Evolutionary conservation across 768 basidiomycete species (phyloP).

Genomic region (Suillus variegatus): DNA sequence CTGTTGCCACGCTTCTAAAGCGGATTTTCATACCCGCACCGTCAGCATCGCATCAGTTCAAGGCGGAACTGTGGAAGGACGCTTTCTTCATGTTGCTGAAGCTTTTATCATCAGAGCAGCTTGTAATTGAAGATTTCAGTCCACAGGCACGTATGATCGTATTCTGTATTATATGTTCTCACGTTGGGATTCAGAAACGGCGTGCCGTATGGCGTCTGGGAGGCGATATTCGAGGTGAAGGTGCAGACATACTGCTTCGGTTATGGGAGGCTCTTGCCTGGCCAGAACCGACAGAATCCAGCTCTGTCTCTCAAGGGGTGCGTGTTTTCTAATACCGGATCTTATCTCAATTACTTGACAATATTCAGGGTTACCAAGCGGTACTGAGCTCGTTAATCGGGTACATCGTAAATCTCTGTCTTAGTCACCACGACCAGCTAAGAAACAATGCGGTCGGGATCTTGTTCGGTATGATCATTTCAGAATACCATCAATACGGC

Average conservation of each 20-base stretch:
- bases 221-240: slow-evolving; percentile 93
- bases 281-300: slow-evolving; percentile 56
- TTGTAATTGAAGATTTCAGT: slow-evolving; percentile 93
- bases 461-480: slow-evolving; percentile 93
- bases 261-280: slow-evolving; percentile 88
- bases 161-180: slow-evolving; percentile 7
- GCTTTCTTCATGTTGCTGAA: slow-evolving; percentile 81
- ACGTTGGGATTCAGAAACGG: slow-evolving; percentile 63
- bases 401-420: slow-evolving; percentile 86
- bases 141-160: slow-evolving; percentile 64
- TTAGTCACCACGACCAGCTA: slow-evolving; percentile 93
- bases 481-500: slow-evolving; percentile 82
- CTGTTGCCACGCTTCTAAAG: slow-evolving; percentile 75
- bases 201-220: slow-evolving; percentile 96
- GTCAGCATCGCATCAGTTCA: slow-evolving; percentile 65
- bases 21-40: slow-evolving; percentile 77
- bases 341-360: background rate
- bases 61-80: slow-evolving; percentile 77
- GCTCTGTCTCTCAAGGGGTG: slow-evolving; percentile 65
- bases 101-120: slow-evolving; percentile 84
- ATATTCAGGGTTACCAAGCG: slow-evolving; percentile 75
- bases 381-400: slow-evolving; percentile 84
- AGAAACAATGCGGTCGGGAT: slow-evolving; percentile 90
- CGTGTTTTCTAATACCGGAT: slow-evolving; percentile 26
- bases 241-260: slow-evolving; percentile 72